These are phyloP conservation scores for Aspergillus tubingensis DNA, from an alignment of 2,329 filamentous ascomycete genomes.

Conservation along the genomic window DNA sequence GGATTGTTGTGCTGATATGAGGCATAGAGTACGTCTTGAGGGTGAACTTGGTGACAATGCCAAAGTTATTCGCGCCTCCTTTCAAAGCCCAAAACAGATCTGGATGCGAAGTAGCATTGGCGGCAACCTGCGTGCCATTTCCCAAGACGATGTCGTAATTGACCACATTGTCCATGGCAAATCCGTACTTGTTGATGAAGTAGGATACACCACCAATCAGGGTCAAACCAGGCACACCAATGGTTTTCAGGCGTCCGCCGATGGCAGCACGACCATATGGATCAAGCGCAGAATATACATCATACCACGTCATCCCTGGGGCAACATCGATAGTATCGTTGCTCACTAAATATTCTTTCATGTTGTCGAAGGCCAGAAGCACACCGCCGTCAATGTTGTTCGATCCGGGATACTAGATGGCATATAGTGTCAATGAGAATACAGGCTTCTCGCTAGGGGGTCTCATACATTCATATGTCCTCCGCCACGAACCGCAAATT, in stretches of 20 bases:
- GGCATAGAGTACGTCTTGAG: slow-evolving; percentile 26
- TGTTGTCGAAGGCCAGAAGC: slow-evolving; percentile 27
- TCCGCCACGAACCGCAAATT: slow-evolving; percentile 59
- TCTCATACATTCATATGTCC: slow-evolving; percentile 47
- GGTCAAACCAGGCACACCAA: slow-evolving; percentile 40
- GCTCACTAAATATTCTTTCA: slow-evolving; percentile 27
- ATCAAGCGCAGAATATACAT: slow-evolving; percentile 32
- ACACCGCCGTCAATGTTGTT: slow-evolving; percentile 37
- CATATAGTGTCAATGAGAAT: neutral
- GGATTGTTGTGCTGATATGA: slow-evolving; percentile 36
- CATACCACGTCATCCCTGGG: slow-evolving; percentile 32
- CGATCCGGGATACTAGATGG: slow-evolving; percentile 26
- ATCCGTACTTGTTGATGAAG: neutral
- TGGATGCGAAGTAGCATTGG: neutral
- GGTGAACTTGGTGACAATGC: neutral
- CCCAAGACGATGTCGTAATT: slow-evolving; percentile 6
- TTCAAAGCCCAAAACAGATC: neutral
- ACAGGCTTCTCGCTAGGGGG: too few relatives aligned
- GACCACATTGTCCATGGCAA: slow-evolving; percentile 1
- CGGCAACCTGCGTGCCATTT: neutral
- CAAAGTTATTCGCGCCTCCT: slow-evolving; percentile 5
- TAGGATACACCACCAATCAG: slow-evolving; percentile 26
- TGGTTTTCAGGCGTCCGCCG: slow-evolving; percentile 36
- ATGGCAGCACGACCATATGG: slow-evolving; percentile 27
- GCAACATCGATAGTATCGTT: slow-evolving; percentile 28